Conservation (phyloP, 345 rosid genomes). For the Abelmoschus esculentus region DNA sequence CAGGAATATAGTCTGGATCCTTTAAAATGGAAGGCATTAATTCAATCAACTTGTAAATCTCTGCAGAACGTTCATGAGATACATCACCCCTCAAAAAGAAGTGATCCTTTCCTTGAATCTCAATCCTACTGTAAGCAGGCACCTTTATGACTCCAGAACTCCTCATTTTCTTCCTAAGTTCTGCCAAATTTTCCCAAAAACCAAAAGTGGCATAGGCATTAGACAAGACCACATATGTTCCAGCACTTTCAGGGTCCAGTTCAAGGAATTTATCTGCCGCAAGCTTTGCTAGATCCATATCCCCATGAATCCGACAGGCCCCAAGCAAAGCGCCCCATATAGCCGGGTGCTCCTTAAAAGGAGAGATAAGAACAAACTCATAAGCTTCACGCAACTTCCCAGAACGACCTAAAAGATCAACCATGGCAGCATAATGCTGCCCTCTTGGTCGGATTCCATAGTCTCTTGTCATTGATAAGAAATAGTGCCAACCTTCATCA, state of each 20-base stretch:
- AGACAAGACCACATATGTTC: constrained; percentile 55
- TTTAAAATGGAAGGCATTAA: constrained; percentile 36
- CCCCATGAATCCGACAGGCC: constrained; percentile 61
- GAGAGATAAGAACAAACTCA: constrained; percentile 51
- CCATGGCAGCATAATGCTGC: constrained; percentile 68
- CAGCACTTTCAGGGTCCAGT: constrained; percentile 31
- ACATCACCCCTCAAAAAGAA: constrained; percentile 43
- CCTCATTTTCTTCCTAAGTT: constrained; percentile 47
- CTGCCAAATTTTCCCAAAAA: constrained; percentile 67
- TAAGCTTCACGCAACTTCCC: constrained; percentile 56
- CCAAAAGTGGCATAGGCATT: constrained; percentile 62
- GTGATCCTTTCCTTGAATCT: constrained; percentile 40
- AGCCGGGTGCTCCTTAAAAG: constrained; percentile 49
- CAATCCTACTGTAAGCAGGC: constrained; percentile 70
- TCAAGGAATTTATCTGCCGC: constrained; percentile 31
- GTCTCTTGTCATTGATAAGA: constrained; percentile 31
- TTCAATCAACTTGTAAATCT: constrained; percentile 39
- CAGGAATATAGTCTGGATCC: constrained; percentile 38
- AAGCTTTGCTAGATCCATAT: constrained; percentile 36
- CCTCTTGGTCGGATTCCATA: constrained; percentile 44
- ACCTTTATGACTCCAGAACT: constrained; percentile 62
- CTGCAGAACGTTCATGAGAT: constrained; percentile 37
- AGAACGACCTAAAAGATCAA: constrained; percentile 67
- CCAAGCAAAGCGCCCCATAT: constrained; percentile 70
- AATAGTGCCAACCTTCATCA: constrained; percentile 39